These are phyloP conservation scores for Alternaria alternata DNA, from an alignment of 2,329 filamentous ascomycete species.

Conservation along the genomic window DNA sequence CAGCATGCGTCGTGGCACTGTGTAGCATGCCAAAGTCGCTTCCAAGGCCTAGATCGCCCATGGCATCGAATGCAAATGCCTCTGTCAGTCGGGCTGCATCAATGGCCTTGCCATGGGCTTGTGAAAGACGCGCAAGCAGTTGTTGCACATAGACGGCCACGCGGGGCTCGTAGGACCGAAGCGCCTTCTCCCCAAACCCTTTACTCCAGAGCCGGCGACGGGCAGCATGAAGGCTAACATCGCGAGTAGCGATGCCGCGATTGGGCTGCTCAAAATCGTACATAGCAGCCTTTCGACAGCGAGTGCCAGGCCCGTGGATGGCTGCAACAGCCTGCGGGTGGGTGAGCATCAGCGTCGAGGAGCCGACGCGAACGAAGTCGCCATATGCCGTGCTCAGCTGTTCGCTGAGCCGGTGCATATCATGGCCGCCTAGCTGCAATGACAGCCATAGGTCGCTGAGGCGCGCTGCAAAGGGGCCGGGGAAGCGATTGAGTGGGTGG, in stretches of 20 bases:
- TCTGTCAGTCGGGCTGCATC: neutral
- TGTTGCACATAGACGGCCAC: neutral
- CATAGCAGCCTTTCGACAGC: slow-evolving; percentile 3
- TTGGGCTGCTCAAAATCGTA: slow-evolving; percentile 6
- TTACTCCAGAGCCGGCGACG: slow-evolving; percentile 46
- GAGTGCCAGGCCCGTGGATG: slow-evolving; percentile 2
- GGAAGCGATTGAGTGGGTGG: slow-evolving; percentile 1
- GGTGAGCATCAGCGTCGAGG: slow-evolving; percentile 2
- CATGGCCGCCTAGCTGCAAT: neutral
- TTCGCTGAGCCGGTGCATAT: slow-evolving; percentile 4
- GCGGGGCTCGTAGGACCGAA: slow-evolving; percentile 33
- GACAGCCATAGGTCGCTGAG: neutral
- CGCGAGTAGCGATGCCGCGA: slow-evolving; percentile 1
- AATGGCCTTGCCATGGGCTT: neutral
- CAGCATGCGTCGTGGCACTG: neutral
- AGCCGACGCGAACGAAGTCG: neutral
- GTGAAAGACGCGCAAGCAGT: neutral
- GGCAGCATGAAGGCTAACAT: neutral
- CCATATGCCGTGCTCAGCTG: neutral
- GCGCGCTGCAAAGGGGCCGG: neutral
- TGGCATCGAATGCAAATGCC: slow-evolving; percentile 10
- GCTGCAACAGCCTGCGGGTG: slow-evolving; percentile 1
- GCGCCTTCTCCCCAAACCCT: slow-evolving; percentile 53
- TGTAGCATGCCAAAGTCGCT: slow-evolving; percentile 9
- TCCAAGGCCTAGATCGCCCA: slow-evolving; percentile 12